Conservation (phyloP, 2,329 filamentous ascomycete genomes). For the Tolypocladium nubicola region DNA sequence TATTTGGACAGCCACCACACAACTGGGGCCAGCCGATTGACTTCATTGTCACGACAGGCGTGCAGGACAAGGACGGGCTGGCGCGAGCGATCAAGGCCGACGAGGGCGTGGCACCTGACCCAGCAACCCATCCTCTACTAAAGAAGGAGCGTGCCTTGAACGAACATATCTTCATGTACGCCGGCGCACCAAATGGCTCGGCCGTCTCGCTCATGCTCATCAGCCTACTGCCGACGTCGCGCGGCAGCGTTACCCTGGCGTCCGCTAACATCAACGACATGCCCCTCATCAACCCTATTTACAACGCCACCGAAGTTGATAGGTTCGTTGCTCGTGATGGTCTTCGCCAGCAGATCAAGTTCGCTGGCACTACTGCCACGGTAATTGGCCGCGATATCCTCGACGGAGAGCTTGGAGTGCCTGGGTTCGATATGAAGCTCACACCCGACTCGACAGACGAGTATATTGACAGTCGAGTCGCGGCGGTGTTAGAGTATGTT, state of each 20-base stretch:
- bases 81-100: too few species aligned
- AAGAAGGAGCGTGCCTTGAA: constrained; percentile 7
- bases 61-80: constrained; percentile 11
- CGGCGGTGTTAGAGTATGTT: not conserved
- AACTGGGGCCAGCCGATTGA: too few species aligned
- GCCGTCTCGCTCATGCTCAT: constrained; percentile 10
- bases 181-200: constrained; percentile 10
- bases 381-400: constrained; percentile 10
- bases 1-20: too few species aligned
- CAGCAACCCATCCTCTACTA: constrained; percentile 21
- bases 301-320: constrained; percentile 16
- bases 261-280: constrained; percentile 8
- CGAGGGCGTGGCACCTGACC: constrained; percentile 10
- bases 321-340: constrained; percentile 16
- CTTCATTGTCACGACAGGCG: too few species aligned
- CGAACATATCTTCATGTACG: constrained; percentile 10
- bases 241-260: constrained; percentile 14
- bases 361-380: constrained; percentile 8
- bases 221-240: constrained; percentile 14
- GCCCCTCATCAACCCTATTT: constrained; percentile 19
- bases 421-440: constrained; percentile 10
- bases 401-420: constrained; percentile 9
- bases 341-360: constrained; percentile 8
- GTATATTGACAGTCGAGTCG: constrained; percentile 16
- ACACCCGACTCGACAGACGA: constrained; percentile 13